Conservation (phyloP, 352 stramenopile genomes). For the Phytophthora palmivora region DNA sequence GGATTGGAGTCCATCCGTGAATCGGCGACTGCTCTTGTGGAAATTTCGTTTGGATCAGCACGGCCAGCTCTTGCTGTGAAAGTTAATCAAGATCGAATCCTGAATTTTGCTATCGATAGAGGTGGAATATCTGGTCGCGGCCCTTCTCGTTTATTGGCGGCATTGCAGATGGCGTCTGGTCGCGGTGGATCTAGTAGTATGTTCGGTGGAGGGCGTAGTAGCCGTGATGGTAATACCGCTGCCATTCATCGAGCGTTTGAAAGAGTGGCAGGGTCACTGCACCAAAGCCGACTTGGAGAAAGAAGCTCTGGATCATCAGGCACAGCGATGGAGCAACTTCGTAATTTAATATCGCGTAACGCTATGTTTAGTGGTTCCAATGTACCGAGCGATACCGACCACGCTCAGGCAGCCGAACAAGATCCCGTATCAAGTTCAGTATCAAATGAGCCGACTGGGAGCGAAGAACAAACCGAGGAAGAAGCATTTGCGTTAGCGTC, state of each 20-base stretch:
- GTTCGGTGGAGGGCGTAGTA: conserved; percentile 26
- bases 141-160: conserved; percentile 64
- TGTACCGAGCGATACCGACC: conserved; percentile 20
- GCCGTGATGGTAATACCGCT: conserved; percentile 26
- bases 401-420: conserved; percentile 8
- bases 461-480: conserved; percentile 33
- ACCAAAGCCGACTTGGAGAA: conserved; percentile 34
- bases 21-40: conserved; percentile 53
- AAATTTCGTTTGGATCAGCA: conserved; percentile 56
- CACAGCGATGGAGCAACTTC: conserved; percentile 59
- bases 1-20: conserved; percentile 58
- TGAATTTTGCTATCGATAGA: conserved; percentile 57
- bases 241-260: conserved; percentile 54
- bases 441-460: conserved; percentile 23
- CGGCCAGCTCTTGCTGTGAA: conserved; percentile 48
- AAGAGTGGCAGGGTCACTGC: conserved; percentile 47
- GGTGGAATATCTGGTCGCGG: conserved; percentile 27
- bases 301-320: conserved; percentile 26
- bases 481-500: conserved; percentile 15
- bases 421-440: conserved; percentile 1
- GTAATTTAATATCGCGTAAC: conserved; percentile 56
- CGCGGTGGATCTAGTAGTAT: conserved; percentile 32
- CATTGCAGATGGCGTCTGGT: conserved; percentile 53
- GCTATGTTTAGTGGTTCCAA: conserved; percentile 23
- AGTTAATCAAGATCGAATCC: conserved; percentile 65